Percentiles rank a stretch among this genome's conserved stretches.
phyloP scores from a whole-genome alignment of 345 rosid species.

The Anacardium occidentale region DNA sequence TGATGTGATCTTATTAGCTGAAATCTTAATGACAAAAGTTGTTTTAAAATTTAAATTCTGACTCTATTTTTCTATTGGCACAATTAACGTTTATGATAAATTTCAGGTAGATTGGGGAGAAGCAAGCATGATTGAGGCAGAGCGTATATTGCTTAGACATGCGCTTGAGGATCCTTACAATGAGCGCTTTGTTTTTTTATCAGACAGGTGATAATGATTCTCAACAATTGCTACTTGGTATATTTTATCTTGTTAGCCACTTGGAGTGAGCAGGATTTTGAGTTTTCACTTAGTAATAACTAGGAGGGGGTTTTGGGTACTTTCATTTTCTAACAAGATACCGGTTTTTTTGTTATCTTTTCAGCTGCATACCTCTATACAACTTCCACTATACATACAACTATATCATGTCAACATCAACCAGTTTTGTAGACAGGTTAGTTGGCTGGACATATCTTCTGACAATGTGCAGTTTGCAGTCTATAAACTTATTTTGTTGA shows the following conservation, averaged over 20 bases:
- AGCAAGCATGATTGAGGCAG: conserved; percentile 93
- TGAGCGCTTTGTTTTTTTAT: conserved; percentile 85
- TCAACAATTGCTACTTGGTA: not conserved
- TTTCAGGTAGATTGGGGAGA: conserved; percentile 98
- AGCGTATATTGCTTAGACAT: conserved; percentile 85
- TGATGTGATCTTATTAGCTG: not conserved
- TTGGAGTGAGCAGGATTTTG: not conserved
- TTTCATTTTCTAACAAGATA: no score
- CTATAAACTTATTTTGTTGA: no score
- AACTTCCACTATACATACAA: conserved; percentile 88
- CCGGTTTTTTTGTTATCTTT: conserved; percentile 44
- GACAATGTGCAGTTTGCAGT: not conserved
- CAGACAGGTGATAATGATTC: conserved; percentile 70
- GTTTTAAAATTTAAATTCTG: not conserved
- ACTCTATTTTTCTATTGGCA: not conserved
- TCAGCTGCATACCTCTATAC: conserved; percentile 97
- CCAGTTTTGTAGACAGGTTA: conserved; percentile 97
- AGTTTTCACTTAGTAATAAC: not conserved
- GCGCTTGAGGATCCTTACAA: conserved; percentile 76
- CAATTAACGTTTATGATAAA: conserved; percentile 11
- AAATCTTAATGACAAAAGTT: not conserved
- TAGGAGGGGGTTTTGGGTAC: no score
- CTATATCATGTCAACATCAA: conserved; percentile 83
- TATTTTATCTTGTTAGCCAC: not conserved
- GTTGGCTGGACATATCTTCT: conserved; percentile 23